A percentile compares a stretch with the other conserved stretches of the same genome.
Conservation (phyloP, 108 stramenopile species). For the Poteriospumella lacustris region DNA sequence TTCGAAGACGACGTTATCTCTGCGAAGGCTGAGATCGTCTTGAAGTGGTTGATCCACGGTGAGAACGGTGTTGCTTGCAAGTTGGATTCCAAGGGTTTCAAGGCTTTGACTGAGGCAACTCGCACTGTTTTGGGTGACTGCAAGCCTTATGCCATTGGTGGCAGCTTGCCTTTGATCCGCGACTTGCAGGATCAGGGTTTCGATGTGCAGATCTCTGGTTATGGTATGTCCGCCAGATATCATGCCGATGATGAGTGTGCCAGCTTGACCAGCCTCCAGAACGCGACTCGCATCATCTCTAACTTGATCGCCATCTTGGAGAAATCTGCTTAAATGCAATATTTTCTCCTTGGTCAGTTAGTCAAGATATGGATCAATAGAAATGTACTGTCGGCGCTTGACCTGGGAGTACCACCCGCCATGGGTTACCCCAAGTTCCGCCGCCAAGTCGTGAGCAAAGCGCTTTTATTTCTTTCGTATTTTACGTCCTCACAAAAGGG, state of each 20-base stretch:
- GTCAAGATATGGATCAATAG: too few relatives aligned
- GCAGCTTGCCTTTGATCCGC: slow-evolving; percentile 55
- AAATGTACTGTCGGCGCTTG: too few relatives aligned
- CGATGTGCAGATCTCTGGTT: slow-evolving; percentile 58
- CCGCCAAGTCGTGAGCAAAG: too few relatives aligned
- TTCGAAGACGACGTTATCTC: slow-evolving; percentile 48
- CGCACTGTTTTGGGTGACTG: slow-evolving; percentile 37
- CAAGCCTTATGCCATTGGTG: slow-evolving; percentile 56
- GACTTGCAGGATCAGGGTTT: slow-evolving; percentile 60
- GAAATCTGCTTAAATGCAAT: too few relatives aligned
- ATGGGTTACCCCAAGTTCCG: too few relatives aligned
- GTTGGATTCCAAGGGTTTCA: slow-evolving; percentile 48
- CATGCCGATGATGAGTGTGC: slow-evolving; percentile 58
- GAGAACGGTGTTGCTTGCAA: slow-evolving; percentile 61
- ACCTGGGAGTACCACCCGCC: too few relatives aligned
- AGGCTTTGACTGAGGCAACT: slow-evolving; percentile 48
- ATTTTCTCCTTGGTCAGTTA: too few relatives aligned
- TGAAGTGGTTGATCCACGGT: slow-evolving; percentile 50
- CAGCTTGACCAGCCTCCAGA: slow-evolving; percentile 38
- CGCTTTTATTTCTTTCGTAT: too few relatives aligned
- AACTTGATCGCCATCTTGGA: slow-evolving; percentile 44
- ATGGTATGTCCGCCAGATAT: slow-evolving; percentile 50
- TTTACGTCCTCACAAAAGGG: too few relatives aligned
- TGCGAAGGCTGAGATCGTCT: slow-evolving; percentile 52
- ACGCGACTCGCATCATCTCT: slow-evolving; percentile 50